These are phyloP conservation scores for Cylindrotheca closterium DNA, from an alignment of 108 stramenopile genomes.

Conservation along the genomic window DNA sequence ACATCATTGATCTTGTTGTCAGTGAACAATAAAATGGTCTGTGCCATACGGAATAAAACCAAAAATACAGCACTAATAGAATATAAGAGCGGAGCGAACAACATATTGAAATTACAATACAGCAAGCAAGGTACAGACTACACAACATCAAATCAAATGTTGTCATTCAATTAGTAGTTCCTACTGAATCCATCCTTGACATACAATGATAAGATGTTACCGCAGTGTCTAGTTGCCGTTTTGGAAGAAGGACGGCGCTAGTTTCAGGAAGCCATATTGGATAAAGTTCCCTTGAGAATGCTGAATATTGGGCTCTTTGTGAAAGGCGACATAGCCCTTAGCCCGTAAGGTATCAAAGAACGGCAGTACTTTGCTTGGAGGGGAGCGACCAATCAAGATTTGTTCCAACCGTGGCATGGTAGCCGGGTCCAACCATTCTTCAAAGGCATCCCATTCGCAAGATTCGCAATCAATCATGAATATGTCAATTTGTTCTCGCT, in stretches of 20 bases:
- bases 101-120: too few species aligned
- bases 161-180: too few species aligned
- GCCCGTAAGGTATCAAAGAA: constrained; percentile 10
- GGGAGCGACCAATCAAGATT: background rate
- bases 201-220: too few species aligned
- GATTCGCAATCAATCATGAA: constrained; percentile 75
- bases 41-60: too few species aligned
- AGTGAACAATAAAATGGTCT: too few species aligned
- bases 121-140: too few species aligned
- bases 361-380: background rate
- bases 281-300: constrained; percentile 12
- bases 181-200: too few species aligned
- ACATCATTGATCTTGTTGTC: too few species aligned
- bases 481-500: constrained; percentile 48
- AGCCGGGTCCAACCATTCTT: constrained; percentile 33
- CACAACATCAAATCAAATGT: too few species aligned
- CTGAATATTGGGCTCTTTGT: constrained; percentile 40
- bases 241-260: constrained; percentile 3
- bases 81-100: too few species aligned
- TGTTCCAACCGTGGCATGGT: background rate
- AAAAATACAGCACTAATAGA: too few species aligned
- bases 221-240: too few species aligned
- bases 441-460: constrained; percentile 54
- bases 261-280: constrained; percentile 12
- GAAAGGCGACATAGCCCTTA: constrained; percentile 28